Evolutionary conservation across 805 yeast species (phyloP).

Genomic region (Lachancea lanzarotensis): DNA sequence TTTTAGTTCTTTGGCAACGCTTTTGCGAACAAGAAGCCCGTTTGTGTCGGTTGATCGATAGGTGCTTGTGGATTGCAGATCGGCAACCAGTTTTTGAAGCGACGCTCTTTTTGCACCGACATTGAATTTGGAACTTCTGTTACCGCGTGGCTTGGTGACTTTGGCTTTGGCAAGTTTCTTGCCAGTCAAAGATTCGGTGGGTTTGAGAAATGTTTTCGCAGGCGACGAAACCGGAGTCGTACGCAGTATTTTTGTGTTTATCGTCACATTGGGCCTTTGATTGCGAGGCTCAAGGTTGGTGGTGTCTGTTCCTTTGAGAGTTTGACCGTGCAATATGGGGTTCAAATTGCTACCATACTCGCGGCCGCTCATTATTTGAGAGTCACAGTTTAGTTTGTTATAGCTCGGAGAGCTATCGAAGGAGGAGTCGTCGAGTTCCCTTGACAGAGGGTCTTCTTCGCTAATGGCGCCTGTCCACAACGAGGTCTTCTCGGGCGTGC

Average conservation of each 20-base stretch:
- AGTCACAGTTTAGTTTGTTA: neutral
- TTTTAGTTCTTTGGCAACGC: conserved; percentile 6
- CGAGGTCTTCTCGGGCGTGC: conserved; percentile 5
- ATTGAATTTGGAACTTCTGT: conserved; percentile 3
- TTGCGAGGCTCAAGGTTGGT: neutral
- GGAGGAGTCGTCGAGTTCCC: neutral
- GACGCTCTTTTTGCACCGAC: conserved; percentile 2
- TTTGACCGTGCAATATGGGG: neutral
- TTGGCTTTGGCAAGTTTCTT: neutral
- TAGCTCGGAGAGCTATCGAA: neutral
- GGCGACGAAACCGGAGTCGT: neutral
- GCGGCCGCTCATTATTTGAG: neutral
- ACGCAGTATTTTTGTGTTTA: neutral
- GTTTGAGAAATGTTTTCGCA: neutral
- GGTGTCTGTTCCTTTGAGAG: neutral
- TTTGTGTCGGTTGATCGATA: neutral
- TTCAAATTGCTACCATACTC: neutral
- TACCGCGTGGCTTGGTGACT: conserved; percentile 2
- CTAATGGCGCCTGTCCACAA: conserved; percentile 6
- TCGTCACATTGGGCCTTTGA: neutral
- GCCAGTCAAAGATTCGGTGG: neutral
- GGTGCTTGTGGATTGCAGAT: neutral
- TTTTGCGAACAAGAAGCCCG: conserved; percentile 4
- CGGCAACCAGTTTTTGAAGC: conserved; percentile 1
- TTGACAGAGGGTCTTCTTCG: neutral